Conservation (phyloP, 495 filamentous ascomycete species). For the Penicillium pancosmium region DNA sequence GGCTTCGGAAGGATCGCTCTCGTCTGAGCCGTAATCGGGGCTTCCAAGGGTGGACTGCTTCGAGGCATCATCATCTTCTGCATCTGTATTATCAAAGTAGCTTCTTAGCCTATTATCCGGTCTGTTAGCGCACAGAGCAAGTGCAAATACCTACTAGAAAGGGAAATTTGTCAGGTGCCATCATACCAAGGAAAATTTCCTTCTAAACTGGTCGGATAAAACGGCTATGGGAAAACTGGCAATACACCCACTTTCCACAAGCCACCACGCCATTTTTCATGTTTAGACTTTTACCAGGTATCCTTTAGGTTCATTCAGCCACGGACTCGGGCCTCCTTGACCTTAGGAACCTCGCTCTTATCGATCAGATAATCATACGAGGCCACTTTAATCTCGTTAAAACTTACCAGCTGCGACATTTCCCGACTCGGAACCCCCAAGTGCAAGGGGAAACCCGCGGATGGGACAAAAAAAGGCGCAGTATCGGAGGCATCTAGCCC, state of each 20-base stretch:
- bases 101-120: too few relatives aligned
- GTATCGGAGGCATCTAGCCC: neutral
- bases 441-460: neutral
- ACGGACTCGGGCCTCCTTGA: neutral
- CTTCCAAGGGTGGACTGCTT: neutral
- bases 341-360: neutral
- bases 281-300: constrained; percentile 9
- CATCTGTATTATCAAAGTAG: too few relatives aligned
- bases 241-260: too few relatives aligned
- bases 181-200: neutral
- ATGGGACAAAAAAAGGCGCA: neutral
- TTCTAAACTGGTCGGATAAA: neutral
- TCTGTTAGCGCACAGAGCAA: neutral
- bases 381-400: neutral
- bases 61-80: too few relatives aligned
- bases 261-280: neutral
- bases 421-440: neutral
- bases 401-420: neutral
- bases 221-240: too few relatives aligned
- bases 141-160: neutral
- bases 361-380: constrained; percentile 25
- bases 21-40: neutral
- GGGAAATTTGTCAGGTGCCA: neutral
- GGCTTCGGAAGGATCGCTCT: neutral
- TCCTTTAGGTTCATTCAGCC: neutral